Percentiles rank a stretch among this genome's conserved stretches.
Evolutionary conservation across 2,329 filamentous ascomycete species (phyloP).

Genomic region (Nannizziopsis arthrosporioides): DNA sequence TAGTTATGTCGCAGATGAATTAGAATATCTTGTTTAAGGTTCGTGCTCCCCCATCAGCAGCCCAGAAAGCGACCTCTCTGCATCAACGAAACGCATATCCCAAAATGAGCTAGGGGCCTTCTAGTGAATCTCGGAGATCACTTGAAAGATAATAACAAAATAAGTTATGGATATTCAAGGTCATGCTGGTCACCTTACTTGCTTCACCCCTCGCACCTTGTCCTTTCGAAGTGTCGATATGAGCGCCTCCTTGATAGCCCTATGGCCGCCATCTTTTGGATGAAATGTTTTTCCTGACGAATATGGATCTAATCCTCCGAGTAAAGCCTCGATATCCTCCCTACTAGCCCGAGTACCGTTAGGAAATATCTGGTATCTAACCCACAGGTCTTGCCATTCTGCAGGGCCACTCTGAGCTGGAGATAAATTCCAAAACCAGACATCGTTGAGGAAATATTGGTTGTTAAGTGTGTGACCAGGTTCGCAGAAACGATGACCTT

Average conservation of each 20-base stretch:
- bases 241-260: not conserved
- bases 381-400: too few species aligned
- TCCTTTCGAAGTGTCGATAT: not conserved
- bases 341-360: not conserved
- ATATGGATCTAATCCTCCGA: not conserved
- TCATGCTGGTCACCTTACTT: not conserved
- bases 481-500: constrained; percentile 6
- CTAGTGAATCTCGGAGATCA: too few species aligned
- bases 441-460: constrained; percentile 3
- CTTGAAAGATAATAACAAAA: too few species aligned
- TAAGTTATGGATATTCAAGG: too few species aligned
- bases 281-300: not conserved
- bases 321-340: not conserved
- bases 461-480: not conserved
- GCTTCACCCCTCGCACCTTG: not conserved
- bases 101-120: too few species aligned
- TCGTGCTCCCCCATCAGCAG: not conserved
- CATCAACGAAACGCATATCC: too few species aligned
- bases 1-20: not conserved
- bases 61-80: too few species aligned
- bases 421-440: constrained; percentile 4
- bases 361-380: not conserved
- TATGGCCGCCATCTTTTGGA: not conserved
- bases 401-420: not conserved
- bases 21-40: not conserved